A percentile compares a stretch with the other conserved stretches of the same genome.
phyloP scores from a whole-genome alignment of 148 eudicot genomes.

The Euryodendron excelsum region DNA sequence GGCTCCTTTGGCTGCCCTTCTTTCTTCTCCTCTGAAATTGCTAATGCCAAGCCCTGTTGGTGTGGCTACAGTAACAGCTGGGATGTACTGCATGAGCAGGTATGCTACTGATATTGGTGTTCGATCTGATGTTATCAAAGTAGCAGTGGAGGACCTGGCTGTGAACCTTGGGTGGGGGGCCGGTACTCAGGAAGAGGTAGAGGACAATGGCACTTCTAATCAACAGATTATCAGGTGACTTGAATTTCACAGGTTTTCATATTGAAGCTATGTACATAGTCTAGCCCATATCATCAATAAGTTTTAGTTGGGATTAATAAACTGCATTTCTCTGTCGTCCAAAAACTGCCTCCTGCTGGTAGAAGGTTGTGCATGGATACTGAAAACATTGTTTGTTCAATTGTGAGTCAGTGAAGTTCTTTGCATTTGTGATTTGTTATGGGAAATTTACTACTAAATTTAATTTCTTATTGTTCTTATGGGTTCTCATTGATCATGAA shows the following conservation, averaged over 20 bases:
- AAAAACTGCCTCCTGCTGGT: neutral
- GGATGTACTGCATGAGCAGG: conserved; percentile 90
- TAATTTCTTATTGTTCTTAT: neutral
- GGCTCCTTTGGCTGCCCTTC: conserved; percentile 83
- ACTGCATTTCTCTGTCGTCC: conserved; percentile 4
- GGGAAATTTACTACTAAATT: neutral
- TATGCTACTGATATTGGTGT: conserved; percentile 93
- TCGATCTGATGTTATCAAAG: conserved; percentile 80
- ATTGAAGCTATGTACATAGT: conserved; percentile 1
- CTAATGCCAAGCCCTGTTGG: conserved; percentile 80
- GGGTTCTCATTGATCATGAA: neutral
- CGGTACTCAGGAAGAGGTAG: conserved; percentile 15
- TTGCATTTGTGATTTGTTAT: neutral
- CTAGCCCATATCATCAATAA: neutral
- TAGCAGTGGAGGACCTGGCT: conserved; percentile 82
- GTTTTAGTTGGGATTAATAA: neutral
- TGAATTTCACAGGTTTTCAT: neutral
- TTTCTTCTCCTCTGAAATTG: conserved; percentile 72
- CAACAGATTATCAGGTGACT: conserved; percentile 5
- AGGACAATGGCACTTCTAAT: neutral
- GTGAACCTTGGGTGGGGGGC: conserved; percentile 68
- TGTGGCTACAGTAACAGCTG: conserved; percentile 78
- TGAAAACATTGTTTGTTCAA: neutral
- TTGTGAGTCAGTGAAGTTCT: neutral
- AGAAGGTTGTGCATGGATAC: neutral